Base-by-base conservation (phyloP, 306 rosid genomes). In the Cucumis melo region DNA sequence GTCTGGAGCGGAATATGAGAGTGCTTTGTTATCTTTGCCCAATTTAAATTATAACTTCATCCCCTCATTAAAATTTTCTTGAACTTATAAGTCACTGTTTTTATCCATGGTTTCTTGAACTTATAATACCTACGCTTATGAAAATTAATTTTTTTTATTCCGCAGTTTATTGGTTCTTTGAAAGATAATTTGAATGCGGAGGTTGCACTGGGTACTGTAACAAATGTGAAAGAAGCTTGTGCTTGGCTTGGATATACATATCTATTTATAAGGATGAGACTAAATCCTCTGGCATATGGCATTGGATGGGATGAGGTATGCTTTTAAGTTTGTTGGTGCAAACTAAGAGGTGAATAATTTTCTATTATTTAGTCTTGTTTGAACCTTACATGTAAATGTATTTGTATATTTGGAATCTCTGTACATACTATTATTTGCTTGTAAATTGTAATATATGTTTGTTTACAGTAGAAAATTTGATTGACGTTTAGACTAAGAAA, bases 161-260 rank as follows among this genome's bases (percentile, higher is more conserved):
- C 81, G 82, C 98, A 93, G 98, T 93, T 93, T 77, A 90, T 93
- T 83, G 84, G 88, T 84, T 93, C 98, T 81, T 84, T 93, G 90
- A 93, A 93, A 82, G 98, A 93, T 81, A 93, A 93, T 90, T 86
- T 93, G 79, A 93, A 93, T 81, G 98, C 98, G 14, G 98, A 93
- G 84, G 97, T 93, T 77, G 98, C 98, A 55, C 83, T 93, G 89
- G 98, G 98, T 57, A 93, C 98, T 77, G 98, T 93, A 59, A 90
- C 98, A 42, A 93, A 93, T 86, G 94, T 93, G 77, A 93, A 91
- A 87, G 98, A 93, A 87, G 98, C 98, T 67, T 91, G 97, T 84
- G 97, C 97, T 10, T 93, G 98, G 98, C 96, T 93, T 76, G 98
- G 98, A 82, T 93, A 93, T 83, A 93, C 98, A 3, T 93, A 93